Evolutionary conservation across 2,329 filamentous ascomycete species (phyloP).

Genomic region (Alternaria triticimaculans): DNA sequence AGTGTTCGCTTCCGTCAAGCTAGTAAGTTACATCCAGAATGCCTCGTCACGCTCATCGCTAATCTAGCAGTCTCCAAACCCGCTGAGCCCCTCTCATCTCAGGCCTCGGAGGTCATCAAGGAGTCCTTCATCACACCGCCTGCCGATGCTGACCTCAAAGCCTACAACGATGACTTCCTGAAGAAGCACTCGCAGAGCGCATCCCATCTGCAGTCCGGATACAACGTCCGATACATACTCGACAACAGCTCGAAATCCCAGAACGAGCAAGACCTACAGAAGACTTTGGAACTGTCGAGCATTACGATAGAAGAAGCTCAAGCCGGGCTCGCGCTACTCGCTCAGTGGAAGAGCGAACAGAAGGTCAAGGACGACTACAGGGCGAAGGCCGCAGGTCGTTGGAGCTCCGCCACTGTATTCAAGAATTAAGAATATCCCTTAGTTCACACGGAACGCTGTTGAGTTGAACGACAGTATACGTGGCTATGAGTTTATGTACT

Average conservation of each 20-base stretch:
- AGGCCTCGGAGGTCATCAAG: conserved; percentile 73
- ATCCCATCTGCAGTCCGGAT: conserved; percentile 67
- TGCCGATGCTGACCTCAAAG: conserved; percentile 62
- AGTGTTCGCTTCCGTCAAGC: conserved; percentile 71
- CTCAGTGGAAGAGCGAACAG: conserved; percentile 58
- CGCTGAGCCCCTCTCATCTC: conserved; percentile 64
- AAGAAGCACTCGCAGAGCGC: conserved; percentile 67
- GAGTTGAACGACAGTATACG: background rate
- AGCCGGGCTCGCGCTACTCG: conserved; percentile 60
- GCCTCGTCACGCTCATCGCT: background rate
- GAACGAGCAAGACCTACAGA: conserved; percentile 68
- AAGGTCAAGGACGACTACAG: conserved; percentile 59
- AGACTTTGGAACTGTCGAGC: conserved; percentile 60
- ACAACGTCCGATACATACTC: conserved; percentile 66
- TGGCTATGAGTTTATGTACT: conserved; percentile 2
- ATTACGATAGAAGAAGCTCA: conserved; percentile 64
- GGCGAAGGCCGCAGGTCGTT: conserved; percentile 47
- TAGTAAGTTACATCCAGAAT: conserved; percentile 37
- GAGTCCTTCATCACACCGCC: conserved; percentile 68
- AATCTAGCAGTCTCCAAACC: conserved; percentile 34
- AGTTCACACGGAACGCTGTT: background rate
- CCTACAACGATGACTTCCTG: conserved; percentile 72
- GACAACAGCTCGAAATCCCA: conserved; percentile 62
- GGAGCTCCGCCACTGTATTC: conserved; percentile 50
- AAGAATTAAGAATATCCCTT: conserved; percentile 12